phyloP scores from a whole-genome alignment of 2,329 filamentous ascomycete species.

The Apiospora phragmitis region DNA sequence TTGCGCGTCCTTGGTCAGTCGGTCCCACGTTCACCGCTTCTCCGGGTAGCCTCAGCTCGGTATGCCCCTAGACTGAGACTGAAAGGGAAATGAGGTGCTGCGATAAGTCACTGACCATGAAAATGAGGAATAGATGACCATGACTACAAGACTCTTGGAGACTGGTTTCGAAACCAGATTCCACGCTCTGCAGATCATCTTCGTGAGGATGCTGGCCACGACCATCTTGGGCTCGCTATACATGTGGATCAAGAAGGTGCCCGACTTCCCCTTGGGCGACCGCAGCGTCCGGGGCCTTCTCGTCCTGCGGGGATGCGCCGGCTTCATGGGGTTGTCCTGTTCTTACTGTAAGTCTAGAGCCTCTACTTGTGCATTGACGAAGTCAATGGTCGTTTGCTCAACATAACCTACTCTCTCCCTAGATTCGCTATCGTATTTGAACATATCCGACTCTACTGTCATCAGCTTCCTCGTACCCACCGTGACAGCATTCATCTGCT shows the following conservation, averaged over 20 bases:
- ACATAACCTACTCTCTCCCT: no score
- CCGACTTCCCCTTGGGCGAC: conserved; percentile 64
- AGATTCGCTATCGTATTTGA: conserved; percentile 62
- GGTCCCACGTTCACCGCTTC: background rate
- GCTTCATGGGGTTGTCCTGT: conserved; percentile 67
- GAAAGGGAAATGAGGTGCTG: background rate
- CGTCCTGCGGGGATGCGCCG: conserved; percentile 62
- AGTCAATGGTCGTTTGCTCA: no score
- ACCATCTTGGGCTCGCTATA: conserved; percentile 37
- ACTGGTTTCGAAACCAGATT: conserved; percentile 37
- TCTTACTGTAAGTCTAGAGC: conserved; percentile 38
- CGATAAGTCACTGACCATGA: background rate
- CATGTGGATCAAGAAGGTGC: conserved; percentile 44
- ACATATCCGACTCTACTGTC: conserved; percentile 76
- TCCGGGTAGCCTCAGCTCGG: no score
- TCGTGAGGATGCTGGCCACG: conserved; percentile 42
- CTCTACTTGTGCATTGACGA: no score
- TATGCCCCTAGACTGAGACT: background rate
- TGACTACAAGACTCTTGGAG: conserved; percentile 39
- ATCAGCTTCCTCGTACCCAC: conserved; percentile 78
- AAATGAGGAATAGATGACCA: conserved; percentile 36
- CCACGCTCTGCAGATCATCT: conserved; percentile 43
- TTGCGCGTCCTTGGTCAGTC: conserved; percentile 40
- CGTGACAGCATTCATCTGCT: conserved; percentile 64
- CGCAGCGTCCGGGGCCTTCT: conserved; percentile 64